Percentiles rank a stretch among this genome's conserved stretches.
These are phyloP conservation scores for Comarum palustre DNA, from an alignment of 306 rosid genomes.

Conservation along the genomic window DNA sequence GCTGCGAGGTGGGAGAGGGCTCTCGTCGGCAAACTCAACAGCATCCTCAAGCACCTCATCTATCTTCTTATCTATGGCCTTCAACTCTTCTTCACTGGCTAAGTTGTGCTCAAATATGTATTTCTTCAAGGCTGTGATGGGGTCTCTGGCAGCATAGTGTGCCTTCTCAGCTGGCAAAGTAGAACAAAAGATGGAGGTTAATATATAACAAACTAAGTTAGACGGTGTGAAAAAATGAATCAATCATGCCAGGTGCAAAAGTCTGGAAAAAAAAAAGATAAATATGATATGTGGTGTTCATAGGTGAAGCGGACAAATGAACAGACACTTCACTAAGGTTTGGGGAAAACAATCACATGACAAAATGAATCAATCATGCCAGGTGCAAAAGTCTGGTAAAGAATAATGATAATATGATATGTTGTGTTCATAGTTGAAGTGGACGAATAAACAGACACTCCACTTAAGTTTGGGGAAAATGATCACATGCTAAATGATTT, in stretches of 20 bases:
- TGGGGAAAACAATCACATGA: not conserved
- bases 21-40: slow-evolving; percentile 83
- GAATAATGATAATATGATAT: no score
- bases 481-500: not conserved
- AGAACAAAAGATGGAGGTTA: slow-evolving; percentile 9
- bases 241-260: not conserved
- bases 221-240: not conserved
- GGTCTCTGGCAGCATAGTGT: slow-evolving; percentile 85
- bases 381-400: no score
- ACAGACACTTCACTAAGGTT: not conserved
- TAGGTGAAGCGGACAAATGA: not conserved
- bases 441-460: not conserved
- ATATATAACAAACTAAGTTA: slow-evolving; percentile 8
- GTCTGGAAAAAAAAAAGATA: not conserved
- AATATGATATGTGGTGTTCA: not conserved
- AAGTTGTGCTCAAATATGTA: slow-evolving; percentile 67
- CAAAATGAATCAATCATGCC: no score
- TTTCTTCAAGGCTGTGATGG: slow-evolving; percentile 75
- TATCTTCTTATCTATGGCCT: slow-evolving; percentile 73
- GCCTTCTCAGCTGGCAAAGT: slow-evolving; percentile 85
- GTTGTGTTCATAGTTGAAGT: not conserved
- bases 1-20: slow-evolving; percentile 77
- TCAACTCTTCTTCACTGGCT: slow-evolving; percentile 71
- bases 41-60: slow-evolving; percentile 77
- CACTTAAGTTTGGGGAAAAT: not conserved